Evolutionary conservation across 164 flowering plant species (phyloP).

Genomic region (Paratinospora sagittata): DNA sequence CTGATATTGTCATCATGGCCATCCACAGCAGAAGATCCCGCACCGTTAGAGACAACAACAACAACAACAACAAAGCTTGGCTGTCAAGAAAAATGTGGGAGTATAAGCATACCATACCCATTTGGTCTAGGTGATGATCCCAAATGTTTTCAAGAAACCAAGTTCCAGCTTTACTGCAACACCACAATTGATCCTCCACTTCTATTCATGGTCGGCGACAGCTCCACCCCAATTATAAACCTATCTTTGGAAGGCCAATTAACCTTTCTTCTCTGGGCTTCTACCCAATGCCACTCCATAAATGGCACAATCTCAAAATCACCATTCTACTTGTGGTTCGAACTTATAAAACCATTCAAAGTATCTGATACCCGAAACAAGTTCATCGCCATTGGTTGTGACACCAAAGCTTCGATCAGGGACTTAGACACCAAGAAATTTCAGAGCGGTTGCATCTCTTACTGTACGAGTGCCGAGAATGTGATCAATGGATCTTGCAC

Average conservation of each 20-base stretch:
- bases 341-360: background rate
- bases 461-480: background rate
- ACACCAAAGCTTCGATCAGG: background rate
- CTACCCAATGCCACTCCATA: background rate
- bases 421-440: background rate
- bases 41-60: background rate
- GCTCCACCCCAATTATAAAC: background rate
- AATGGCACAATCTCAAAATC: background rate
- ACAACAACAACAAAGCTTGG: background rate
- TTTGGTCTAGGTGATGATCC: conserved; percentile 2
- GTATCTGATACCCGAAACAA: conserved; percentile 11
- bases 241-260: background rate
- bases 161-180: background rate
- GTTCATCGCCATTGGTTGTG: conserved; percentile 13
- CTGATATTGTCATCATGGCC: background rate
- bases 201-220: background rate
- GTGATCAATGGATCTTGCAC: conserved; percentile 4
- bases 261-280: background rate
- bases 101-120: background rate
- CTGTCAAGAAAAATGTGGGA: background rate
- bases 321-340: background rate
- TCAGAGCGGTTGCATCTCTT: conserved; percentile 9
- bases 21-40: background rate
- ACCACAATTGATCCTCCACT: background rate
- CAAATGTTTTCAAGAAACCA: background rate